Conservation (phyloP, 345 rosid species). For the Citrus cavaleriei region DNA sequence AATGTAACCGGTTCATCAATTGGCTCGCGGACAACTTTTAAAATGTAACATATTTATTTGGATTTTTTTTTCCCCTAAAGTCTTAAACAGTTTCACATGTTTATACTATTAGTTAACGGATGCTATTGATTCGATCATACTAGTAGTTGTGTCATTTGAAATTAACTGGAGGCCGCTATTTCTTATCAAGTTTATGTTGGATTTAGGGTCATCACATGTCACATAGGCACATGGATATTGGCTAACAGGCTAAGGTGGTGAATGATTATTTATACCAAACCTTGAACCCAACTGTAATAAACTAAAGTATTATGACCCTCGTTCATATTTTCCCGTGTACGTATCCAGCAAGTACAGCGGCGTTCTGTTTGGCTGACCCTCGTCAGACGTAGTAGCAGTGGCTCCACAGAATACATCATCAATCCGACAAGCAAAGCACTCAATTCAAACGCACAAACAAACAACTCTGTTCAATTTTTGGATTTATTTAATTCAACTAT, state of each 20-base stretch:
- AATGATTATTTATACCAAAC: neutral
- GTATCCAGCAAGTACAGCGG: neutral
- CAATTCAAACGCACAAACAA: neutral
- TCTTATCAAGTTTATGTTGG: neutral
- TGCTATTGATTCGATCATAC: no score
- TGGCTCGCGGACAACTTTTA: no score
- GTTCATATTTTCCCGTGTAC: neutral
- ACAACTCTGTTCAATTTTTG: neutral
- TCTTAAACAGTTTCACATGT: no score
- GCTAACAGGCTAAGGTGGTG: neutral
- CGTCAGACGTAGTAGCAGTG: neutral
- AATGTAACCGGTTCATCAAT: no score
- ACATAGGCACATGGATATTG: no score
- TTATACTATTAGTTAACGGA: no score
- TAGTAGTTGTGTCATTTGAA: no score
- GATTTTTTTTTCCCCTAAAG: no score
- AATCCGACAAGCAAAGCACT: neutral
- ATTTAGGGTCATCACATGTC: no score
- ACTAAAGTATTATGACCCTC: neutral
- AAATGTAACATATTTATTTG: no score
- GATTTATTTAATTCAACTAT: neutral
- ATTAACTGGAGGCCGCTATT: neutral
- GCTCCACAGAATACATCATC: neutral
- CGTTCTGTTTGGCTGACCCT: neutral
- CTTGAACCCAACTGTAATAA: neutral